These are phyloP conservation scores for Talaromyces thailandensis DNA, from an alignment of 495 filamentous ascomycete genomes.

Conservation along the genomic window DNA sequence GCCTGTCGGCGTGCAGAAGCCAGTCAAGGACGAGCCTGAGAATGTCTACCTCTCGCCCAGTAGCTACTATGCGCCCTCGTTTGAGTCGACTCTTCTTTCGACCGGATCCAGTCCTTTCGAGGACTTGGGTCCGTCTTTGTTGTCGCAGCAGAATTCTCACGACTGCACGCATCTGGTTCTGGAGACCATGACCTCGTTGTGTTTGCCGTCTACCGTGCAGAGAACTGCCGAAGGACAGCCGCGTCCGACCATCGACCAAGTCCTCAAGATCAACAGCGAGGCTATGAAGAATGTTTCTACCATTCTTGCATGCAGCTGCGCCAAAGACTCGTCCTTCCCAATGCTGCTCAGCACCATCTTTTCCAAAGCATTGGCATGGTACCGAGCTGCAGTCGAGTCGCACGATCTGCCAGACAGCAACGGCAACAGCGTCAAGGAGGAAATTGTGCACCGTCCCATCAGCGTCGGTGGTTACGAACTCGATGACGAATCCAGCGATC, in stretches of 20 bases:
- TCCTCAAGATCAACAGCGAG: conserved; percentile 12
- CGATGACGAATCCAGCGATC: conserved; percentile 13
- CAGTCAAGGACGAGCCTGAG: conserved; percentile 3
- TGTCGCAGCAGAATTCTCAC: conserved; percentile 4
- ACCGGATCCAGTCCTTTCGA: conserved; percentile 2
- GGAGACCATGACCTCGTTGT: conserved; percentile 2
- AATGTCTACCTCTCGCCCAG: conserved; percentile 8
- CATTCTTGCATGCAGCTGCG: conserved; percentile 9
- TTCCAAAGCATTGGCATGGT: conserved; percentile 9
- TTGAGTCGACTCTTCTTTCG: conserved; percentile 3
- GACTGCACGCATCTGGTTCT: conserved; percentile 8
- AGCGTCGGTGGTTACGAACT: conserved; percentile 16
- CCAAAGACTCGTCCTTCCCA: conserved; percentile 6
- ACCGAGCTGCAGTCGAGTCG: conserved; percentile 2
- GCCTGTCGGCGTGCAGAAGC: not conserved
- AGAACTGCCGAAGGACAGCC: conserved; percentile 5
- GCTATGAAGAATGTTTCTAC: conserved; percentile 13
- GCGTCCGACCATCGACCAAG: conserved; percentile 16
- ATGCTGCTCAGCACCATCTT: conserved; percentile 8
- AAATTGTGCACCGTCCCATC: conserved; percentile 16
- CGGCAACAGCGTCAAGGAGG: conserved; percentile 5
- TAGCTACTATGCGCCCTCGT: conserved; percentile 5
- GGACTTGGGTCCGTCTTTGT: conserved; percentile 2
- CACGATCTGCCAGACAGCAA: not conserved
- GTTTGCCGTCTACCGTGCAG: conserved; percentile 5